Evolutionary conservation across 495 filamentous ascomycete genomes (phyloP).

Genomic region (Chlorociboria aeruginascens): DNA sequence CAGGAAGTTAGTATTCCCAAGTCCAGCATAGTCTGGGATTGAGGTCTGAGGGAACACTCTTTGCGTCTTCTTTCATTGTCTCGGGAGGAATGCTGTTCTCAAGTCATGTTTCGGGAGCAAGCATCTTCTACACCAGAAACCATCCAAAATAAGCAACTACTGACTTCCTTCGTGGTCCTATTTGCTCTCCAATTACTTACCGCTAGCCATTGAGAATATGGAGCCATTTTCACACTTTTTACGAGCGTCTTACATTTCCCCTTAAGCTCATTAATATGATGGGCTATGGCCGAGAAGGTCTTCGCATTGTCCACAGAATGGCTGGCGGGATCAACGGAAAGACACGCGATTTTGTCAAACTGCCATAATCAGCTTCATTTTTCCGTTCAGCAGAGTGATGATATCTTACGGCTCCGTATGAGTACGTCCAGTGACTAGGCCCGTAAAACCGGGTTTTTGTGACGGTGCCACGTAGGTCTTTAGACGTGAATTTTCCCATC

Average conservation of each 20-base stretch:
- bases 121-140: not conserved
- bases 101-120: not conserved
- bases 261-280: too few relatives aligned
- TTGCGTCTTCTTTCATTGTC: conserved; percentile 2
- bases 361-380: not conserved
- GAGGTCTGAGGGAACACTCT: conserved; percentile 20
- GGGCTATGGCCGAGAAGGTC: too few relatives aligned
- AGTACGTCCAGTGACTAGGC: conserved; percentile 31
- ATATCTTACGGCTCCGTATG: conserved; percentile 26
- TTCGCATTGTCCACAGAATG: too few relatives aligned
- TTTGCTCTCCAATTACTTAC: too few relatives aligned
- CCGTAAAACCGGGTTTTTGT: conserved; percentile 30
- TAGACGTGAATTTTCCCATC: conserved; percentile 6
- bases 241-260: too few relatives aligned
- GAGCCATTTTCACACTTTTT: too few relatives aligned
- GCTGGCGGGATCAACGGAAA: too few relatives aligned
- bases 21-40: not conserved
- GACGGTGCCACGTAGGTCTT: conserved; percentile 20
- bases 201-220: too few relatives aligned
- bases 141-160: too few relatives aligned
- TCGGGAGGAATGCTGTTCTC: not conserved
- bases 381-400: not conserved
- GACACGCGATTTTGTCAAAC: too few relatives aligned
- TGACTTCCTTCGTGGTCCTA: too few relatives aligned
- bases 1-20: not conserved